Percentiles rank a stretch among this genome's conserved stretches.
Evolutionary conservation across 1,284 basidiomycete species (phyloP).

Genomic region (Malassezia dermatis): DNA sequence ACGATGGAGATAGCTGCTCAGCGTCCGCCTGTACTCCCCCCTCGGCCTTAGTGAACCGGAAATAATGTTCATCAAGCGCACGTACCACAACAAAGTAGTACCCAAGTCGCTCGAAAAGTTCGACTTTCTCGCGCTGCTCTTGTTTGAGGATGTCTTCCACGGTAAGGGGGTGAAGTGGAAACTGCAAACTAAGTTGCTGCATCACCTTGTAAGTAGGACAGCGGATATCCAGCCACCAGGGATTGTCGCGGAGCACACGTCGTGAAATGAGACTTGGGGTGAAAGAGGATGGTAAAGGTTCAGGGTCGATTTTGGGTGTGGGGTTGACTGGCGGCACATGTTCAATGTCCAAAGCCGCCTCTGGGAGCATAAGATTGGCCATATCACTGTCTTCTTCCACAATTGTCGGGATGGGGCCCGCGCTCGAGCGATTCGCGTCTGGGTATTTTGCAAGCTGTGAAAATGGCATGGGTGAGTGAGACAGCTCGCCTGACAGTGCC

Average conservation of each 20-base stretch:
- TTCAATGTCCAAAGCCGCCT: not conserved
- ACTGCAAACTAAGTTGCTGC: slow-evolving; percentile 73
- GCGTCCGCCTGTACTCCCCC: not conserved
- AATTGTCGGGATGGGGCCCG: not conserved
- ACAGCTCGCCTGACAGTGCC: not conserved
- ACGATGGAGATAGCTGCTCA: not conserved
- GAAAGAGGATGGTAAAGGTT: not conserved
- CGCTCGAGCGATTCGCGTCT: not conserved
- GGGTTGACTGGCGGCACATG: not conserved
- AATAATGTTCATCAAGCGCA: slow-evolving; percentile 61
- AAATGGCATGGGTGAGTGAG: slow-evolving; percentile 5
- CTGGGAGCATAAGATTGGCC: not conserved
- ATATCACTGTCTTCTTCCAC: slow-evolving; percentile 5
- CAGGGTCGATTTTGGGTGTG: not conserved
- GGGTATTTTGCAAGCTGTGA: not conserved
- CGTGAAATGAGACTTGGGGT: not conserved
- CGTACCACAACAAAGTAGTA: slow-evolving; percentile 88
- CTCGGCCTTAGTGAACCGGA: slow-evolving; percentile 51
- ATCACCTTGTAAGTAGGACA: slow-evolving; percentile 85
- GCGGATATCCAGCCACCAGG: slow-evolving; percentile 87
- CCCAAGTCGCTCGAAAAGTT: slow-evolving; percentile 74
- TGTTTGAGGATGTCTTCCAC: slow-evolving; percentile 91
- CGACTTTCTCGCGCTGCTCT: slow-evolving; percentile 85
- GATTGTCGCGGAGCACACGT: slow-evolving; percentile 1
- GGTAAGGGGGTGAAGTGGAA: slow-evolving; percentile 84